phyloP scores from a whole-genome alignment of 2,329 filamentous ascomycete species.

The Pyrenophora seminiperda region DNA sequence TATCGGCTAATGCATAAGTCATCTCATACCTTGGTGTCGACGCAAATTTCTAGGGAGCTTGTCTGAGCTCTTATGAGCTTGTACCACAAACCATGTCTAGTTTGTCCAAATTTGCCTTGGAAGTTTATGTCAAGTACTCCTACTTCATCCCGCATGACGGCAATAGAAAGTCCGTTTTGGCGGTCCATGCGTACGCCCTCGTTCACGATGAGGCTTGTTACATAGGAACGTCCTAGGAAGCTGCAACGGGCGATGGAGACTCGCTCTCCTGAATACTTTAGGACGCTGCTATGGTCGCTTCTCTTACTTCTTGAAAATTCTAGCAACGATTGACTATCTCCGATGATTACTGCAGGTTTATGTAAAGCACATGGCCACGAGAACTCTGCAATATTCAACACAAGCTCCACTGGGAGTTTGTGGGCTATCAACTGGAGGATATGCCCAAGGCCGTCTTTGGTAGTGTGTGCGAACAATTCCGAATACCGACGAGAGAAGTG shows the following conservation, averaged over 20 bases:
- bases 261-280: not conserved
- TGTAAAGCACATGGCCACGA: not conserved
- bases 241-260: not conserved
- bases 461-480: not conserved
- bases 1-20: not conserved
- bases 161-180: not conserved
- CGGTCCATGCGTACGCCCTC: not conserved
- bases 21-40: not conserved
- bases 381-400: not conserved
- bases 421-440: not conserved
- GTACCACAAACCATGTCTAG: not conserved
- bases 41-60: not conserved
- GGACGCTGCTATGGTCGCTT: not conserved
- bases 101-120: not conserved
- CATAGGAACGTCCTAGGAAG: not conserved
- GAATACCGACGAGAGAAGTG: not conserved
- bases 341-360: not conserved
- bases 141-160: no score
- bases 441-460: not conserved
- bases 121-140: not conserved
- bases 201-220: not conserved
- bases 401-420: not conserved
- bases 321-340: not conserved
- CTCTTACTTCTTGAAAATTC: not conserved
- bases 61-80: not conserved